A percentile compares a stretch with the other conserved stretches of the same genome.
Conservation (phyloP, 2,329 filamentous ascomycete genomes). For the Diaporthe amygdali region DNA sequence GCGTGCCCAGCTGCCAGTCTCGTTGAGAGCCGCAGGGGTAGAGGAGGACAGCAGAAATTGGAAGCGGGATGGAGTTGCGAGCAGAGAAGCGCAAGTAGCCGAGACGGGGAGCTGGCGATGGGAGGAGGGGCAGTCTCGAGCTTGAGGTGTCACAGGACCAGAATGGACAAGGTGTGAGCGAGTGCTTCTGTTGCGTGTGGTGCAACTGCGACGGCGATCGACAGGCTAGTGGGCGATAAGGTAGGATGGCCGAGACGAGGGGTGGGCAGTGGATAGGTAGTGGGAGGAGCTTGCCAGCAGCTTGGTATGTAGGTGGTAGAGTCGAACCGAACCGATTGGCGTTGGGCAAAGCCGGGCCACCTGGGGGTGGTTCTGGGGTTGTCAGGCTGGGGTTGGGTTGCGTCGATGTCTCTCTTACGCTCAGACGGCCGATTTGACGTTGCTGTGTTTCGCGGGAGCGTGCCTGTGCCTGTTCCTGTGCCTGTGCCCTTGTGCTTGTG, state of each 20-base stretch:
- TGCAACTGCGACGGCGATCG: constrained; percentile 7
- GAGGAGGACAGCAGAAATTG: neutral
- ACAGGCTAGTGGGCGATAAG: constrained; percentile 13
- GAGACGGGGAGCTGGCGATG: neutral
- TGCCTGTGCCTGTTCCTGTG: neutral
- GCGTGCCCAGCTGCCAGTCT: neutral
- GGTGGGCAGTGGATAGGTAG: neutral
- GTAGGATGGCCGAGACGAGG: constrained; percentile 16
- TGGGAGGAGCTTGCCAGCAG: constrained; percentile 13
- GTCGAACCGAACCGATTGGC: constrained; percentile 9
- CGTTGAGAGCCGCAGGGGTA: neutral
- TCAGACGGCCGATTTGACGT: constrained; percentile 5
- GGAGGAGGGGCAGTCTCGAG: constrained; percentile 20
- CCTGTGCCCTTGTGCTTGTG: neutral
- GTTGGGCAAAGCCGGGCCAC: neutral
- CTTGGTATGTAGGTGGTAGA: neutral
- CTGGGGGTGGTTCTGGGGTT: neutral
- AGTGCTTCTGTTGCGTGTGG: neutral
- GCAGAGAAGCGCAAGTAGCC: neutral
- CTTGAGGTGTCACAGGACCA: constrained; percentile 20
- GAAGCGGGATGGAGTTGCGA: neutral
- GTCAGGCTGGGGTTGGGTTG: constrained; percentile 12
- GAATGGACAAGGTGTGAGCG: constrained; percentile 4
- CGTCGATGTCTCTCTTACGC: constrained; percentile 15
- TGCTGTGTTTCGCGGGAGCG: constrained; percentile 17